A percentile compares a stretch with the other conserved stretches of the same genome.
These are phyloP conservation scores for Tetragonia tetragonoides DNA, from an alignment of 148 eudicot genomes.

Conservation along the genomic window DNA sequence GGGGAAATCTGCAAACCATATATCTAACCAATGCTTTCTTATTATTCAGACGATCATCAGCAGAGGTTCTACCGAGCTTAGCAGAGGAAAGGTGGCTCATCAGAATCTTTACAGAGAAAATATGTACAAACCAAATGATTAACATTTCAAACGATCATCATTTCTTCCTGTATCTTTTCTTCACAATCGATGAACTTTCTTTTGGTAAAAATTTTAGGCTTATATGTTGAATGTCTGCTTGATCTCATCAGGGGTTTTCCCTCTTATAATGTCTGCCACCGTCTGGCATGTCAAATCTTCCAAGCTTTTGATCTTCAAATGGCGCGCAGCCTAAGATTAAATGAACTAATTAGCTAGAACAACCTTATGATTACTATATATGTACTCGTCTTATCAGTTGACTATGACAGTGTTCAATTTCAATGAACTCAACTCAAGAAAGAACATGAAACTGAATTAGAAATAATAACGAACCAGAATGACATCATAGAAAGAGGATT, in stretches of 20 bases:
- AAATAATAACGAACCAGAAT: conserved; percentile 17
- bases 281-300: conserved; percentile 26
- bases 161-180: neutral
- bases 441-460: too few relatives aligned
- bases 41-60: too few relatives aligned
- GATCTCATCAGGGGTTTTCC: conserved; percentile 28
- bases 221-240: conserved; percentile 22
- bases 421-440: neutral
- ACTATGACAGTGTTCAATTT: too few relatives aligned
- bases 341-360: too few relatives aligned
- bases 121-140: neutral
- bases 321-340: conserved; percentile 24
- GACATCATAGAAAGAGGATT: conserved; percentile 26
- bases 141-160: neutral
- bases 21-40: too few relatives aligned
- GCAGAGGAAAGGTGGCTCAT: too few relatives aligned
- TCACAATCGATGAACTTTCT: neutral
- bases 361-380: too few relatives aligned
- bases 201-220: neutral
- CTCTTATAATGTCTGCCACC: conserved; percentile 23
- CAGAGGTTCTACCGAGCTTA: too few relatives aligned
- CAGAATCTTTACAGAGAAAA: too few relatives aligned
- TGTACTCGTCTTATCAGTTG: too few relatives aligned
- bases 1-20: too few relatives aligned
- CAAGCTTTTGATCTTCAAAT: conserved; percentile 26